Evolutionary conservation across 495 filamentous ascomycete genomes (phyloP), one percentile per base, ranked within the genome.

Genomic region (Penicillium goetzii): DNA sequence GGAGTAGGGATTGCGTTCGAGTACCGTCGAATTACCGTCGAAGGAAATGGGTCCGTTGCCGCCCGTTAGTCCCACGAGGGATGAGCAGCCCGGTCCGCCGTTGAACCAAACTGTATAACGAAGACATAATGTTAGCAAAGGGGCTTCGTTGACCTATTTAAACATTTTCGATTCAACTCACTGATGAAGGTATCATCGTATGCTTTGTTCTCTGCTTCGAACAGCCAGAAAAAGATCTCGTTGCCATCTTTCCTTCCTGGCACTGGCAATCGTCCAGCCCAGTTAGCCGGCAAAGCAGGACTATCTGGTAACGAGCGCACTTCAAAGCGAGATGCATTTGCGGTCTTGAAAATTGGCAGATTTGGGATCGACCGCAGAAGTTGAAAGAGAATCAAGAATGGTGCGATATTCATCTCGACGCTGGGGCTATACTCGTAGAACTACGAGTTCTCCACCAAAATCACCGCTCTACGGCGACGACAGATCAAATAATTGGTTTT

Each of bases 11-110:
- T 77, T 77, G 17, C 38, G 70, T 19, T 60, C 36, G 15, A 73
- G 63, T 1, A 55, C 52, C 14, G 73, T 72, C 3, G 75, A 71
- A 34, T 75, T 73, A 2, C 69, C 71, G 28, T 40, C 43, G 43
- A 77, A 75, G 9, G 65, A 68, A 23, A 77, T 65, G 25, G 73
- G 73, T 1, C 73, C 73, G 26, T 71, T 74, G 21, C 73, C 73
- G 14, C 65, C 68, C 6, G 60, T 65, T 21, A 93, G 72, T 15
- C 90, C 90, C 64, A 86, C 83, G 10, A 93, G 76, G 6, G 84
- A 90, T 36, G 82, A 88, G 74, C 88, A 92, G 25, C 88, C 88
- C 14, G 84, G 84, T 38, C 89, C 89, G 43, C 89, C 89, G 68
- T 90, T 90, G 30, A 91, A 75, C 86, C 87, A 91, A 56, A 90